phyloP scores from a whole-genome alignment of 2,329 filamentous ascomycete genomes.

The Apiospora koreana region DNA sequence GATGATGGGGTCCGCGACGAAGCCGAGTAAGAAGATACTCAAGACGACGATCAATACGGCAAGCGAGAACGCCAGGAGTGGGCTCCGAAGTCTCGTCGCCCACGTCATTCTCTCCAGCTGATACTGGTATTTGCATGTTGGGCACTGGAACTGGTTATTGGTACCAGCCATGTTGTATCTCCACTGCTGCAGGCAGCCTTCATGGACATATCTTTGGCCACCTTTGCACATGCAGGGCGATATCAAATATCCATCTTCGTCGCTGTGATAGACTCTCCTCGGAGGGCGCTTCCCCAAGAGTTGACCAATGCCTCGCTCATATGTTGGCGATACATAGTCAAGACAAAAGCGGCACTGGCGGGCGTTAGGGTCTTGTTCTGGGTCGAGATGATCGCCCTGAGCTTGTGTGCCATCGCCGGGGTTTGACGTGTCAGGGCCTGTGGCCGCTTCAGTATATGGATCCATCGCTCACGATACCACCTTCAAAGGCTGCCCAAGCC shows the following conservation, averaged over 20 bases:
- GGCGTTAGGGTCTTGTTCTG: constrained; percentile 7
- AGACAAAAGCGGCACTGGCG: constrained; percentile 11
- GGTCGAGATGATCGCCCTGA: neutral
- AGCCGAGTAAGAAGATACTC: constrained; percentile 81
- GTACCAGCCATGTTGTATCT: constrained; percentile 74
- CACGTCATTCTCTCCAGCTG: constrained; percentile 75
- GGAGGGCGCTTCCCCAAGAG: neutral
- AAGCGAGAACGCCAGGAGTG: constrained; percentile 65
- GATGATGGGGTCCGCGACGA: constrained; percentile 89
- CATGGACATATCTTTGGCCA: constrained; percentile 90
- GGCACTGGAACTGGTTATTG: constrained; percentile 66
- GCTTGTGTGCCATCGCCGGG: neutral
- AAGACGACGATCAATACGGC: constrained; percentile 72
- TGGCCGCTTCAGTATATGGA: neutral
- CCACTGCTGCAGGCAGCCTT: constrained; percentile 85
- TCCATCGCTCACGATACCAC: constrained; percentile 5
- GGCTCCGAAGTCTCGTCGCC: constrained; percentile 70
- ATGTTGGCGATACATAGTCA: neutral
- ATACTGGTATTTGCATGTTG: constrained; percentile 85
- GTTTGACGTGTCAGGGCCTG: neutral
- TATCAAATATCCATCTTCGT: constrained; percentile 76
- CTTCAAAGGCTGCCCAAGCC: neutral
- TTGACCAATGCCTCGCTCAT: neutral
- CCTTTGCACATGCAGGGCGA: constrained; percentile 94
- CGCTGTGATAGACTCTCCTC: constrained; percentile 62